These are phyloP conservation scores for Aspergillus bertholletiae DNA, from an alignment of 495 filamentous ascomycete species.

Conservation along the genomic window DNA sequence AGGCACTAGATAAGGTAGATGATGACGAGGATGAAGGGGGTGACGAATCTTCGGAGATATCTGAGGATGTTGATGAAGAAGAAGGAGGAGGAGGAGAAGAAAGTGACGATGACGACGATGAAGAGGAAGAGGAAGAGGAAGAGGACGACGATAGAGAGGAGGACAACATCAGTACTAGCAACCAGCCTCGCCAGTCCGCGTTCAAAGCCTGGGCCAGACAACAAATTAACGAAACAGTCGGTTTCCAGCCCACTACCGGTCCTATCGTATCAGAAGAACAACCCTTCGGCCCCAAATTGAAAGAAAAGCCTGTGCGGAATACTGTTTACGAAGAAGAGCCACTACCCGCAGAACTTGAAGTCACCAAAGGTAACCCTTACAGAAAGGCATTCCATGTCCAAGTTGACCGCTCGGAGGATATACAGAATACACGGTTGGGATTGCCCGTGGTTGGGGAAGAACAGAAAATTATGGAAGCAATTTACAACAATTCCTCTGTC, in stretches of 20 bases:
- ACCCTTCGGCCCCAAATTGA: conserved; percentile 21
- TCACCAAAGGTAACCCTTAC: conserved; percentile 52
- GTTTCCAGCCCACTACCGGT: conserved; percentile 51
- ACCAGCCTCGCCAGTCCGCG: conserved; percentile 55
- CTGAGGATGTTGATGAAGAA: conserved; percentile 22
- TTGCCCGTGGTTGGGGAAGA: conserved; percentile 92
- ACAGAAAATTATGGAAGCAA: conserved; percentile 97
- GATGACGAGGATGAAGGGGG: conserved; percentile 21
- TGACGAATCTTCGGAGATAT: conserved; percentile 19
- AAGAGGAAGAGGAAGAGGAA: conserved; percentile 16
- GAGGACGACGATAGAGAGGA: conserved; percentile 27
- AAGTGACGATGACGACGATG: conserved; percentile 22
- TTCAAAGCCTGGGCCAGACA: conserved; percentile 93
- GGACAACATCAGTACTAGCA: conserved; percentile 34
- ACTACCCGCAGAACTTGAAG: conserved; percentile 67
- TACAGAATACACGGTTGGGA: conserved; percentile 73
- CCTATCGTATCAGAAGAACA: conserved; percentile 28
- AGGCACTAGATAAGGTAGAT: conserved; percentile 14
- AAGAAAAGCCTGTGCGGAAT: conserved; percentile 27
- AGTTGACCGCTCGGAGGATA: conserved; percentile 66
- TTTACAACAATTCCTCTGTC: conserved; percentile 80
- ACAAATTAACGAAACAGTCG: conserved; percentile 73
- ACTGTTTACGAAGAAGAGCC: conserved; percentile 68
- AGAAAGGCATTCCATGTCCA: conserved; percentile 75
- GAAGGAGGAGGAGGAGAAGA: conserved; percentile 20